Conservation (phyloP, 495 filamentous ascomycete genomes). For the Trichoderma orchidacearum region DNA sequence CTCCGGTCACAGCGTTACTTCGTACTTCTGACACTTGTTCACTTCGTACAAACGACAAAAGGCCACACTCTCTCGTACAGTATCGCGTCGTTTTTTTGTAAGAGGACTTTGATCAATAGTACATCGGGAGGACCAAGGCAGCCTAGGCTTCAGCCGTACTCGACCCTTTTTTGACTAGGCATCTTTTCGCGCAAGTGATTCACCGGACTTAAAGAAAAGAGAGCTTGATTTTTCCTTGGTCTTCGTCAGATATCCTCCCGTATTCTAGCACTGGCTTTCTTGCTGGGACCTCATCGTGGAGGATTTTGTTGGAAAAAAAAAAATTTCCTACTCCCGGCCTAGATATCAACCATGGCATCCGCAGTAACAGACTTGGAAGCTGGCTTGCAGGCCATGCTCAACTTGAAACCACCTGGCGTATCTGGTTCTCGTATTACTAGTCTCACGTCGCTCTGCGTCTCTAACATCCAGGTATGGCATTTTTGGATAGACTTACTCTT, state of each 20-base stretch:
- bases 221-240: background rate
- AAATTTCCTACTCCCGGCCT: background rate
- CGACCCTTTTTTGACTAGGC: background rate
- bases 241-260: background rate
- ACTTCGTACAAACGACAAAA: background rate
- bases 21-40: background rate
- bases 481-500: constrained; percentile 1
- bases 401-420: constrained; percentile 83
- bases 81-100: background rate
- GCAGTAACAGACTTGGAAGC: constrained; percentile 83
- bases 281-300: background rate
- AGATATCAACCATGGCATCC: constrained; percentile 46
- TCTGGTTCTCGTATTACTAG: constrained; percentile 78
- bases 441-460: constrained; percentile 73
- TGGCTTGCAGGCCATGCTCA: constrained; percentile 80
- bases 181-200: background rate
- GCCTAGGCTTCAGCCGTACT: background rate
- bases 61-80: background rate
- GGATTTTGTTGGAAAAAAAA: background rate
- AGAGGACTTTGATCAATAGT: background rate
- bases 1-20: background rate
- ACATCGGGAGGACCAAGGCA: background rate
- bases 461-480: constrained; percentile 81
- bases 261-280: background rate
- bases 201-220: background rate